Base-by-base conservation (phyloP, 352 stramenopile genomes). In the Phytophthora tentaculata region DNA sequence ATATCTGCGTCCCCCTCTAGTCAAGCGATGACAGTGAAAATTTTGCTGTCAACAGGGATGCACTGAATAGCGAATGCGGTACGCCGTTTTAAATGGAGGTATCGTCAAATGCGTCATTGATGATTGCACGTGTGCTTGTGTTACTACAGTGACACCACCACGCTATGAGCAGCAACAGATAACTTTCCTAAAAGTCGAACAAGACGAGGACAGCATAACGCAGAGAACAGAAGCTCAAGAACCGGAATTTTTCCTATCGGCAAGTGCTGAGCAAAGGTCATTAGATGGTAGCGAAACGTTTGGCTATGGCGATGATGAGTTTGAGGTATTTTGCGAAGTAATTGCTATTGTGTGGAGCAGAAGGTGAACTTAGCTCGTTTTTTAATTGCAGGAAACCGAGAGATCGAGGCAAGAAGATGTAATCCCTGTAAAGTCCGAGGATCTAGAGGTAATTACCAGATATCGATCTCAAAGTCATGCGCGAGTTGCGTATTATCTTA, bases 251-350 rank as follows among this genome's bases (percentile, higher is more conserved):
- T 80, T 91, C 64, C 48, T 60, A 9, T 50, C 52, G 55, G 24
- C 13, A 26, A 50, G 28, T 65, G 26, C 8, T 19, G 14, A 47
- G 24, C 28, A 55, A 56, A 41, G 41, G 10, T 23, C 24, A 43
- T 24, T 74, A 52, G 56, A 71, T 22, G 55, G 41, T 7, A 79
- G 43, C 3, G 74, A 85, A 37, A 79, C 70, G 0, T 91, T 90
- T 51, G 85, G 83, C 50, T 94, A 94, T 61, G 83, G 86, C 41
- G 80, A 94, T 17, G 85, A 92, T n/a, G 83, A 87, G 44, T 91
- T 92, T 64, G 85, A 94, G 69, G 80, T 79, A 61, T 22, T 49
- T 2, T 24, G 14, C n/a, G 22, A 29, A 58, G 10, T 16, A 43
- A 19, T 24, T 66, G 20, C 9, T 43, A 5, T 41, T 7, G 3